phyloP scores from a whole-genome alignment of 768 basidiomycete species.

The Asterophora parasitica region DNA sequence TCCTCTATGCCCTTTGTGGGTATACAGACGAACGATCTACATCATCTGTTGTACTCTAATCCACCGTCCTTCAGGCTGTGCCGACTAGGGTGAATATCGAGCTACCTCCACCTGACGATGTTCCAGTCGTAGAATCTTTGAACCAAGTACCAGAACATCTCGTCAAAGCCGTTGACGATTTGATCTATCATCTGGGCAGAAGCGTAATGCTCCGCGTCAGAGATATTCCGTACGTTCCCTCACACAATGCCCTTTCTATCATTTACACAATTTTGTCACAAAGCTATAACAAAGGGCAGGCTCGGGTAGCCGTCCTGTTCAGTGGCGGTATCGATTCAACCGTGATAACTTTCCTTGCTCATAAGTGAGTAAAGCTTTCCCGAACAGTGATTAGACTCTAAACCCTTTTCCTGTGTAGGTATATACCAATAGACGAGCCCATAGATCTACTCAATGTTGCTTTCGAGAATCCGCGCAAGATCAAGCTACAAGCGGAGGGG shows the following conservation, averaged over 20 bases:
- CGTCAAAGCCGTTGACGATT: conserved; percentile 37
- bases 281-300: conserved; percentile 28
- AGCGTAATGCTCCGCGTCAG: conserved; percentile 68
- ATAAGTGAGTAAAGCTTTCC: conserved; percentile 43
- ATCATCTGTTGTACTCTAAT: background rate
- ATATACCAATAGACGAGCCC: conserved; percentile 70
- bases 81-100: conserved; percentile 40
- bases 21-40: conserved; percentile 4
- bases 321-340: conserved; percentile 97
- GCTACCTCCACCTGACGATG: conserved; percentile 45
- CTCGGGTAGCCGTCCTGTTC: conserved; percentile 82
- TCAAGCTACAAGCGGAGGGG: conserved; percentile 42
- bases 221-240: conserved; percentile 51
- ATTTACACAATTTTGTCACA: background rate
- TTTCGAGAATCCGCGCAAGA: conserved; percentile 90
- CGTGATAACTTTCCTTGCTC: conserved; percentile 72
- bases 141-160: conserved; percentile 42
- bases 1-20: conserved; percentile 26
- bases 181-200: conserved; percentile 51
- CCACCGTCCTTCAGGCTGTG: conserved; percentile 33
- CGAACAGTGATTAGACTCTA: background rate
- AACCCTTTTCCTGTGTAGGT: conserved; percentile 35
- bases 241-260: background rate
- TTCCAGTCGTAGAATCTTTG: conserved; percentile 31
- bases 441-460: conserved; percentile 93